Percentiles rank a stretch among this genome's conserved stretches.
Evolutionary conservation across 1,139 yeast genomes (phyloP).

Genomic region (Debaryomyces subglobosus): DNA sequence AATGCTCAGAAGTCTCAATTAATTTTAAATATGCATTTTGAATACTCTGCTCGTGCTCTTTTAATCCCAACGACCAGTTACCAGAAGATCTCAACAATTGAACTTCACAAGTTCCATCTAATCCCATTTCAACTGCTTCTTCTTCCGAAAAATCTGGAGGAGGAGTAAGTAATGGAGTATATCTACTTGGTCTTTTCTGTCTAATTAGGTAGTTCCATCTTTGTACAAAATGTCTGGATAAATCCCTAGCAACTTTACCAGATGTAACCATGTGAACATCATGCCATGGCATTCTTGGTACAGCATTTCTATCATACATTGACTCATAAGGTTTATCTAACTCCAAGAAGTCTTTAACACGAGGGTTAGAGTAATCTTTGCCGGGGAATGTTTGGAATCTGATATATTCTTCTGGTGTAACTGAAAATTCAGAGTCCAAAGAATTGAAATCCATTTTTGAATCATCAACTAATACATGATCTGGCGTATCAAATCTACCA

Average conservation of each 20-base stretch:
- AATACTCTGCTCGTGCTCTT: slow-evolving; percentile 84
- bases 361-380: slow-evolving; percentile 94
- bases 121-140: slow-evolving; percentile 63
- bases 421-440: slow-evolving; percentile 30
- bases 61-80: slow-evolving; percentile 88
- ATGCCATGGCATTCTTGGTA: slow-evolving; percentile 99
- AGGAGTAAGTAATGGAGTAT: slow-evolving; percentile 89
- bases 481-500: slow-evolving; percentile 96
- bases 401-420: slow-evolving; percentile 36
- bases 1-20: slow-evolving; percentile 91
- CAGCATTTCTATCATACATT: slow-evolving; percentile 79
- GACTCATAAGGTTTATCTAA: slow-evolving; percentile 88
- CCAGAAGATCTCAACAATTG: slow-evolving; percentile 90
- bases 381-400: slow-evolving; percentile 87
- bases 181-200: slow-evolving; percentile 92
- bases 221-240: slow-evolving; percentile 93
- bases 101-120: slow-evolving; percentile 88
- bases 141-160: slow-evolving; percentile 83
- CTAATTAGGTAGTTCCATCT: slow-evolving; percentile 94
- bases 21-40: slow-evolving; percentile 90
- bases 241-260: slow-evolving; percentile 95
- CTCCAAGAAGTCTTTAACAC: slow-evolving; percentile 82
- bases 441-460: slow-evolving; percentile 43
- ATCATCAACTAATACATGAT: slow-evolving; percentile 88
- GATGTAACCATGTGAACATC: slow-evolving; percentile 96